Evolutionary conservation across 257 asterid species (phyloP), one percentile per base, ranked within the genome.

Genomic region (Nicotiana paniculata): DNA sequence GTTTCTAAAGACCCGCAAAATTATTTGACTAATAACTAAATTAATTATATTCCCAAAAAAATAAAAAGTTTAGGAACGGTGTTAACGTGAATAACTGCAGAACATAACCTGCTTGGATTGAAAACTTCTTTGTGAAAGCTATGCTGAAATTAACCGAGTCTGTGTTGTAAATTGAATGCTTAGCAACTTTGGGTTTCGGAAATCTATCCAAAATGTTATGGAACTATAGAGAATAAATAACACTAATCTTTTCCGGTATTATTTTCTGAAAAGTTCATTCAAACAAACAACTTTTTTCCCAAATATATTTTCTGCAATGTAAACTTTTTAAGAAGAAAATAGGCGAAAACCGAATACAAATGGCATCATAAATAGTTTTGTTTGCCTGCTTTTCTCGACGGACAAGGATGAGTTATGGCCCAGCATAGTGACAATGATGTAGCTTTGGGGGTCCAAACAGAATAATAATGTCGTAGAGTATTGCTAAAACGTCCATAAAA

Each of bases 391-490:
- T 26, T 15, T 26, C 18, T 15, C 43, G 79, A 74, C 63, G 79
- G 53, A 74, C 79, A 18, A 74, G 26, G 43, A 51, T 74, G 62
- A 74, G 79, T 74, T 48, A 24, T 48, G 43, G 43, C 79, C 79
- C 79, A 74, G 26, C 39, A 6, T 74, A 26, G 79, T 48, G 79
- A 74, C 79, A 13, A 21, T 74, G 79, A 48, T 74, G 79, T 74
- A 51, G 26, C 62, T 48, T 13, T 13, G 26, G 9, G 78, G 79
- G 79, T 74, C 79, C 79, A 48, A 74, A 74, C 12, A 6, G 33
- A 74, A 43, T 15, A 7, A 26, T 74, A 74, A 48, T 51, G 43
- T 72, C 32, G 61, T 72, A 5, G 18, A 39, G 57, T 4, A 69
- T 69, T 2, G 6, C 10, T 46, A 28, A 43, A 72, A 12, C 16